These are phyloP conservation scores for Populus hybrid DNA, from an alignment of 441 rosid genomes.

Conservation along the genomic window DNA sequence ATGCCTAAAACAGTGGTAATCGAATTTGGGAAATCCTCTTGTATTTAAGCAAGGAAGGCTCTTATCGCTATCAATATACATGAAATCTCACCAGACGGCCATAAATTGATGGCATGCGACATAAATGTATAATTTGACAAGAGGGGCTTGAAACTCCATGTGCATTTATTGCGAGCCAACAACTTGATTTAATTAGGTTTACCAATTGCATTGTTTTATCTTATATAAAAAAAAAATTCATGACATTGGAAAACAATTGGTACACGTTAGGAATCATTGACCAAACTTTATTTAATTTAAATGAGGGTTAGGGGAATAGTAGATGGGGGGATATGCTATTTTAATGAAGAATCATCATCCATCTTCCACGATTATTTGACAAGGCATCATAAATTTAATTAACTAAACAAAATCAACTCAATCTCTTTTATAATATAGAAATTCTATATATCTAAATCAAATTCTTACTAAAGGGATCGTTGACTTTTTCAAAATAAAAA, in stretches of 20 bases:
- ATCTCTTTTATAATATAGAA: too few relatives aligned
- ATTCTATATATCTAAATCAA: too few relatives aligned
- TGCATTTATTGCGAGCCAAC: neutral
- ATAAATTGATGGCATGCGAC: too few relatives aligned
- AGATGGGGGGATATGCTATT: neutral
- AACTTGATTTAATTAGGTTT: neutral
- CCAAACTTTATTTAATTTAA: neutral
- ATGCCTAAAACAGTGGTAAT: too few relatives aligned
- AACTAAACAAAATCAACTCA: too few relatives aligned
- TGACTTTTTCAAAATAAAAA: neutral
- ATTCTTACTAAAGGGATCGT: neutral
- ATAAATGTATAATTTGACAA: neutral
- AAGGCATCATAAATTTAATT: too few relatives aligned
- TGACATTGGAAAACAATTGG: neutral
- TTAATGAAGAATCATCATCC: neutral
- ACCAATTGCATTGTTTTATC: neutral
- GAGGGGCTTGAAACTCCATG: neutral
- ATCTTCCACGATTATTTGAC: neutral
- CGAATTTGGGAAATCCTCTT: neutral
- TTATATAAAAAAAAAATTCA: too few relatives aligned
- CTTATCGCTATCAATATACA: neutral
- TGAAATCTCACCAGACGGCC: neutral
- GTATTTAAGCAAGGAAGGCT: neutral
- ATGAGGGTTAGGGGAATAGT: neutral
- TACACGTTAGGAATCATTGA: neutral